Base-by-base conservation (phyloP, 768 basidiomycete genomes). In the Suillus plorans region DNA sequence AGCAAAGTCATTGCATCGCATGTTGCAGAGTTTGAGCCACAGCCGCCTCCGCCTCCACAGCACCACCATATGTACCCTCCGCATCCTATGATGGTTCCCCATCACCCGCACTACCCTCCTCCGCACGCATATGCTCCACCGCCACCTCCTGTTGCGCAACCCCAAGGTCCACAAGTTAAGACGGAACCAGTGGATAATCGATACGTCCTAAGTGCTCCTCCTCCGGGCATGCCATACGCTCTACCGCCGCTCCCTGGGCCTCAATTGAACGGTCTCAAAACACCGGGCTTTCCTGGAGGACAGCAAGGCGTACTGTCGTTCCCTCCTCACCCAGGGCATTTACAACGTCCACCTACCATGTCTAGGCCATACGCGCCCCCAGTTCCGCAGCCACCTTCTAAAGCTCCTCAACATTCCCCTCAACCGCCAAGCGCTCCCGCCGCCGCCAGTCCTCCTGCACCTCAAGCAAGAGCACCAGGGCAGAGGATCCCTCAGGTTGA, bases 1-100 rank as follows among this genome's bases (percentile, higher is more conserved):
- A 84, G 83, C 73, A 97, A 97, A 76, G 89, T 99, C 58, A 85
- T 97, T 45, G 89, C 89, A n/a, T 96, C 94, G 3, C 89, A 91
- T 71, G 97, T 97, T 25, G 97, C 97, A 60, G 94, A 98, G 69
- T 99, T 97, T 75, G 92, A 93, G 74, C 79, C 85, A 20, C 79
- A 77, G 41, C 76, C 82, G 4, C 83, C 80, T 52, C 84, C 83
- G 36, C 78, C 80, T 1, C 76, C 78, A 37, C 79, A 71, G 65
- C 84, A 80, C 52, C 84, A 85, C 52, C 82, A 84, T 64, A 78
- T 81, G 56, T 87, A 86, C 68, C 85, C 84, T 8, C 82, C 85
- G 13, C 89, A 88, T 74, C 81, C 85, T 22, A 85, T 89, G 75
- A 84, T 86, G 84, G 81, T 84, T 76, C 75, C 71, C 60, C 80